Percentiles rank a stretch among this genome's conserved stretches.
These are phyloP conservation scores for Aspergillus awamori DNA, from an alignment of 2,329 filamentous ascomycete species.

Conservation along the genomic window DNA sequence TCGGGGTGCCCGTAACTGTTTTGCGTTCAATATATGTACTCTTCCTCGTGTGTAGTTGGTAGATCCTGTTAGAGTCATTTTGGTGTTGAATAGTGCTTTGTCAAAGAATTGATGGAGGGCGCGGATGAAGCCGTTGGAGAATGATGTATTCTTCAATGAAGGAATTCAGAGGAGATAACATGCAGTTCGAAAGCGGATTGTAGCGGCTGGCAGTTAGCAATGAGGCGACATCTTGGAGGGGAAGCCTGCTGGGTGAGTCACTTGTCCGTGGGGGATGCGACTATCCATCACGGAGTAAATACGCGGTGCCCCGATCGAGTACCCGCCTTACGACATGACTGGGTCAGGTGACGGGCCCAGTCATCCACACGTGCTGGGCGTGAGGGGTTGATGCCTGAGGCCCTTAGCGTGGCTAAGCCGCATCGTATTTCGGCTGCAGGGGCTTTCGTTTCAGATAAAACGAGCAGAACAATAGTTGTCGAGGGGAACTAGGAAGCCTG, in stretches of 20 bases:
- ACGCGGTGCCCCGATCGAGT: background rate
- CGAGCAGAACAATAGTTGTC: conserved; percentile 2
- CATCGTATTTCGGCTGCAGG: background rate
- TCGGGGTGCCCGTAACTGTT: background rate
- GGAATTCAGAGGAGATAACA: background rate
- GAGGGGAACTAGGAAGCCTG: background rate
- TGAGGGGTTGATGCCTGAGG: background rate
- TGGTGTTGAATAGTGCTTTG: background rate
- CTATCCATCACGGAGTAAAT: background rate
- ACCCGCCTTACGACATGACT: conserved; percentile 6
- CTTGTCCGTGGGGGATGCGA: background rate
- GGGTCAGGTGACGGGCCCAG: conserved; percentile 15
- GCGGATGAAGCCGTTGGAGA: background rate
- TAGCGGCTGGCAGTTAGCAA: background rate
- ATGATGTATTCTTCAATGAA: background rate
- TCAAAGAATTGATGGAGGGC: background rate
- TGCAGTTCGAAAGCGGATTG: background rate
- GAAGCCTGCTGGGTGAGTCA: background rate
- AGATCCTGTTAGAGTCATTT: background rate
- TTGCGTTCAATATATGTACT: background rate
- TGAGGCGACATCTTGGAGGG: background rate
- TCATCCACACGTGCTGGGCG: background rate
- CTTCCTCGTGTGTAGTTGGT: background rate
- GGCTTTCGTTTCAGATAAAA: conserved; percentile 8
- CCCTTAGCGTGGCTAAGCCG: background rate